Evolutionary conservation across 2,329 filamentous ascomycete genomes (phyloP).

Genomic region (Seiridium unicorne): DNA sequence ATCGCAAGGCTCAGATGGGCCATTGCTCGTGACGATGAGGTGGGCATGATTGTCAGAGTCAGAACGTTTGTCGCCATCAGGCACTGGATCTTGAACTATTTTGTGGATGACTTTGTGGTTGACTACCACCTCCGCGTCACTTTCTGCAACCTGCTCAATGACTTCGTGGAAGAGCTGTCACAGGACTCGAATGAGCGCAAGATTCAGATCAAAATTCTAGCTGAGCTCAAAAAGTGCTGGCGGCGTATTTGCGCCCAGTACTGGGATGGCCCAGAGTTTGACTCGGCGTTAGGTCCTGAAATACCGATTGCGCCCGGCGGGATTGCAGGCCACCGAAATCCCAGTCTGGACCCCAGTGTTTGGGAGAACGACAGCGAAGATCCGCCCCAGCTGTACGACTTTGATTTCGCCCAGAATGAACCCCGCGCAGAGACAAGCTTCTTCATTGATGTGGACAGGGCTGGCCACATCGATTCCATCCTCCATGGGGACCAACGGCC

Average conservation of each 20-base stretch:
- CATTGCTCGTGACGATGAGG: conserved; percentile 73
- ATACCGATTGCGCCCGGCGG: conserved; percentile 74
- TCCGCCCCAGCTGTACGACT: conserved; percentile 42
- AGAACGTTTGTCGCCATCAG: conserved; percentile 92
- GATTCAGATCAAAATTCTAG: conserved; percentile 77
- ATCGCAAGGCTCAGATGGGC: conserved; percentile 87
- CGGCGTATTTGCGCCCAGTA: conserved; percentile 84
- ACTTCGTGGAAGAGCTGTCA: conserved; percentile 55
- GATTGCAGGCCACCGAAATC: conserved; percentile 60
- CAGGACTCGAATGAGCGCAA: conserved; percentile 43
- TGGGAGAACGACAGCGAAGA: conserved; percentile 47
- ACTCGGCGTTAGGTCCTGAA: conserved; percentile 59
- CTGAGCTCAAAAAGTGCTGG: conserved; percentile 97
- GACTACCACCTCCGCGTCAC: conserved; percentile 70
- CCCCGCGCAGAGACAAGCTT: conserved; percentile 35
- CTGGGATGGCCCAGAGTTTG: conserved; percentile 75
- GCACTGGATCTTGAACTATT: conserved; percentile 98
- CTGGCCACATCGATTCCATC: conserved; percentile 47
- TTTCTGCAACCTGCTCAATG: conserved; percentile 82
- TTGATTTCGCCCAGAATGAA: conserved; percentile 29
- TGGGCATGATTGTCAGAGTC: conserved; percentile 90
- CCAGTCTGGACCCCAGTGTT: conserved; percentile 51
- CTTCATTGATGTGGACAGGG: conserved; percentile 43
- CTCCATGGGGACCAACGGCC: conserved; percentile 41
- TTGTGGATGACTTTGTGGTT: conserved; percentile 86